Conservation (phyloP, 345 rosid genomes). For the Microcos paniculata region DNA sequence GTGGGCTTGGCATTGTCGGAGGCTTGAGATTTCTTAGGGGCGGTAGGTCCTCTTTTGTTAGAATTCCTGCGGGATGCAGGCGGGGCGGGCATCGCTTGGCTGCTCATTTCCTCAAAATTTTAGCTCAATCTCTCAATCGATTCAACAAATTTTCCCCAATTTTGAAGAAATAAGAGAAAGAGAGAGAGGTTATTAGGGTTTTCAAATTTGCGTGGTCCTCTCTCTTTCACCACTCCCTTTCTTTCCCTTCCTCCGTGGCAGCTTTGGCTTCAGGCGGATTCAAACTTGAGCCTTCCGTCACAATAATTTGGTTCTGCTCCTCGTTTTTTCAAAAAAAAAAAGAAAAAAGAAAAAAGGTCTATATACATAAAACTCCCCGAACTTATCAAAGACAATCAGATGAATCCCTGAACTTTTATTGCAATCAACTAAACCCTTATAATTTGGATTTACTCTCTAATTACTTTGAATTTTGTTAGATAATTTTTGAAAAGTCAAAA, state of each 20-base stretch:
- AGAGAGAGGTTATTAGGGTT: neutral
- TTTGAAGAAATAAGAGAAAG: neutral
- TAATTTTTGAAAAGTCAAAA: too few species aligned
- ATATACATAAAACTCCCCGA: too few species aligned
- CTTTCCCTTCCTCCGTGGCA: slow-evolving; percentile 11
- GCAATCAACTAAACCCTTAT: too few species aligned
- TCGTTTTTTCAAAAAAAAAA: too few species aligned
- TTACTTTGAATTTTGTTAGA: too few species aligned
- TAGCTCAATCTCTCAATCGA: too few species aligned
- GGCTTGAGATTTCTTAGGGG: slow-evolving; percentile 47
- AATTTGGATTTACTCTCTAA: too few species aligned
- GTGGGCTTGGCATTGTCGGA: slow-evolving; percentile 70
- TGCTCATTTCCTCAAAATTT: slow-evolving; percentile 49
- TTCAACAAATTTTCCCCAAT: neutral
- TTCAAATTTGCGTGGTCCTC: neutral
- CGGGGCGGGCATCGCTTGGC: slow-evolving; percentile 47
- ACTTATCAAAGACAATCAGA: too few species aligned
- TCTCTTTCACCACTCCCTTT: neutral
- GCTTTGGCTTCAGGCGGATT: neutral
- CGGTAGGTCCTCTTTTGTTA: slow-evolving; percentile 47
- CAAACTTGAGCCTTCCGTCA: neutral
- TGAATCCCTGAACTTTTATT: too few species aligned
- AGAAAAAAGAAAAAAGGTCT: too few species aligned
- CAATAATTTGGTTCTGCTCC: neutral
- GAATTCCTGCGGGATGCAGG: slow-evolving; percentile 48